These are phyloP conservation scores for Protostelium mycophagum DNA, from an alignment of 78 protist species.

Conservation along the genomic window DNA sequence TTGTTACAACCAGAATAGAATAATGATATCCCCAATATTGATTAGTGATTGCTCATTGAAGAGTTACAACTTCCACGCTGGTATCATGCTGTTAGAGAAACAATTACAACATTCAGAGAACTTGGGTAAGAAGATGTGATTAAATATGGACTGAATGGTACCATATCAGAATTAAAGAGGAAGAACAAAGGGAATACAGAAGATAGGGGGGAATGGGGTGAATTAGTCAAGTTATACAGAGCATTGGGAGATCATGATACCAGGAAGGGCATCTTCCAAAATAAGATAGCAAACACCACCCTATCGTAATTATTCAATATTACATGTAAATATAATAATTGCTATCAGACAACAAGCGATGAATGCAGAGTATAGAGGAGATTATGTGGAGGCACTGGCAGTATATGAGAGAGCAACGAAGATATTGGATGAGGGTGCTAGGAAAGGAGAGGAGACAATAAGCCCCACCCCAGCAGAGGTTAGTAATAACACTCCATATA, in stretches of 20 bases:
- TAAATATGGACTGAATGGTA: not conserved
- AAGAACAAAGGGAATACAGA: not conserved
- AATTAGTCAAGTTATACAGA: not conserved
- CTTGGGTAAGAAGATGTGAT: not conserved
- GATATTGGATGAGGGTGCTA: not conserved
- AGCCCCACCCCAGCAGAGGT: not conserved
- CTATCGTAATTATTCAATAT: too few relatives aligned
- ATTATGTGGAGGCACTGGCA: not conserved
- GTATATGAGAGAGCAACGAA: not conserved
- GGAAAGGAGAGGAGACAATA: not conserved
- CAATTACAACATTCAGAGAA: not conserved
- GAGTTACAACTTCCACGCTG: constrained; percentile 5
- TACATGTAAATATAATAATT: too few relatives aligned
- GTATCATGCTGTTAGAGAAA: constrained; percentile 9
- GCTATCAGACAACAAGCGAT: not conserved
- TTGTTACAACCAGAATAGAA: not conserved
- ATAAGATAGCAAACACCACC: not conserved
- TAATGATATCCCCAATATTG: not conserved
- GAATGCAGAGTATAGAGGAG: not conserved
- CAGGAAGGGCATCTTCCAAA: not conserved
- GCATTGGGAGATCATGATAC: not conserved
- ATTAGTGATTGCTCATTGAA: not conserved
- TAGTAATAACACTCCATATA: too few relatives aligned
- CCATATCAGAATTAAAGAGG: not conserved
- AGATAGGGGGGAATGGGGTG: not conserved